Percentiles rank a stretch among this genome's conserved stretches.
These are phyloP conservation scores for Aspergillus ochraceoroseus DNA, from an alignment of 2,329 filamentous ascomycete species.

Conservation along the genomic window DNA sequence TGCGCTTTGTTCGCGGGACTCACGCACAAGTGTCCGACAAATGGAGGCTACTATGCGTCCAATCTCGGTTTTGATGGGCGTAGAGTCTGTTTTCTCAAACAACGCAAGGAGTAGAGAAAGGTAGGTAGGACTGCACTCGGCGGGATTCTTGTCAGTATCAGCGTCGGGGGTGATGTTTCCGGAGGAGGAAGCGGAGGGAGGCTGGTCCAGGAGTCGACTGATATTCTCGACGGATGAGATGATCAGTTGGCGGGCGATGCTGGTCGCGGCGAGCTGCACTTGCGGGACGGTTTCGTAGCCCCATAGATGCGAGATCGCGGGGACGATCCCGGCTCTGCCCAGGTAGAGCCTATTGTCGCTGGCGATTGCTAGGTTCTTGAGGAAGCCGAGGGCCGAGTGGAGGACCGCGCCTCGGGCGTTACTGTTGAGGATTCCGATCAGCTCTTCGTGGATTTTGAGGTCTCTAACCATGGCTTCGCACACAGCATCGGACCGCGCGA, in stretches of 20 bases:
- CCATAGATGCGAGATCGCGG: slow-evolving; percentile 39
- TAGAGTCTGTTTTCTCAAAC: slow-evolving; percentile 42
- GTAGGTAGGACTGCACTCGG: slow-evolving; percentile 38
- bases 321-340: slow-evolving; percentile 38
- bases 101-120: slow-evolving; percentile 42
- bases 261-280: slow-evolving; percentile 43
- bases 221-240: slow-evolving; percentile 39
- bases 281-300: slow-evolving; percentile 41
- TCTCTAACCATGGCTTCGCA: slow-evolving; percentile 41
- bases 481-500: slow-evolving; percentile 43
- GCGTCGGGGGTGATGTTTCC: no score
- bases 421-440: slow-evolving; percentile 40
- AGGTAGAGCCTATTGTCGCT: slow-evolving; percentile 39
- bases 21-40: slow-evolving; percentile 38
- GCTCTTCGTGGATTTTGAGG: slow-evolving; percentile 37
- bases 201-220: slow-evolving; percentile 31
- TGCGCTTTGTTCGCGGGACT: slow-evolving; percentile 22
- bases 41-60: slow-evolving; percentile 46
- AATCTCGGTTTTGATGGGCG: slow-evolving; percentile 46
- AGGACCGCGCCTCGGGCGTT: slow-evolving; percentile 40
- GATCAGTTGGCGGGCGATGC: slow-evolving; percentile 40
- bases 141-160: slow-evolving; percentile 25
- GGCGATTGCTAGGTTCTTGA: slow-evolving; percentile 48
- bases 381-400: slow-evolving; percentile 44
- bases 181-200: slow-evolving; percentile 27